phyloP scores from a whole-genome alignment of 805 yeast species.

The Soucietia sequanensis region DNA sequence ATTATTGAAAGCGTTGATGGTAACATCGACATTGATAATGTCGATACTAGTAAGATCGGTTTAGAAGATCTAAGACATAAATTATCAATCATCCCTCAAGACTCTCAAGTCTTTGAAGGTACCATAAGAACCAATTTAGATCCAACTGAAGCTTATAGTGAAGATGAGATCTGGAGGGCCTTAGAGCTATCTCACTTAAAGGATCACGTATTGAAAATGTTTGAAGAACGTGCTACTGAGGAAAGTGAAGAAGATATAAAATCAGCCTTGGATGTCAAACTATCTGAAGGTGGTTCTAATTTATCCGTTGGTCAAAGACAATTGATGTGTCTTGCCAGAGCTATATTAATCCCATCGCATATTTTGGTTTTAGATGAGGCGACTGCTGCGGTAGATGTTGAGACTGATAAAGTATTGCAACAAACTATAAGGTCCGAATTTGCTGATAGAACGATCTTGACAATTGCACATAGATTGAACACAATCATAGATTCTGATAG shows the following conservation, averaged over 20 bases:
- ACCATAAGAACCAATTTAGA: slow-evolving; percentile 40
- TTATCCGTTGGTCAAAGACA: slow-evolving; percentile 54
- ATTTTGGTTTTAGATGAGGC: slow-evolving; percentile 80
- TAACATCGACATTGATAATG: slow-evolving; percentile 32
- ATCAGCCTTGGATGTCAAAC: slow-evolving; percentile 31
- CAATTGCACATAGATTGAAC: slow-evolving; percentile 83
- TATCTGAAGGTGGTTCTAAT: slow-evolving; percentile 47
- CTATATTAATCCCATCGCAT: slow-evolving; percentile 57
- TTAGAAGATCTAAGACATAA: slow-evolving; percentile 43
- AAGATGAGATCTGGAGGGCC: slow-evolving; percentile 42
- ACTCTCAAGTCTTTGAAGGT: slow-evolving; percentile 46
- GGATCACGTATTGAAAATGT: slow-evolving; percentile 39
- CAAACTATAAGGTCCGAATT: slow-evolving; percentile 75
- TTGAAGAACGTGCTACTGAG: slow-evolving; percentile 25
- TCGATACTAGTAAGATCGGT: slow-evolving; percentile 36
- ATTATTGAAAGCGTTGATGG: slow-evolving; percentile 42
- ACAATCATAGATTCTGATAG: slow-evolving; percentile 81
- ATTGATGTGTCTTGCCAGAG: slow-evolving; percentile 77
- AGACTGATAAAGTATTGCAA: slow-evolving; percentile 75
- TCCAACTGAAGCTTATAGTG: slow-evolving; percentile 34
- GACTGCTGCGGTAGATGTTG: slow-evolving; percentile 86
- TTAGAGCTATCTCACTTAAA: slow-evolving; percentile 43
- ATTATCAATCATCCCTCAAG: slow-evolving; percentile 45
- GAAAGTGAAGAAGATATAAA: slow-evolving; percentile 13
- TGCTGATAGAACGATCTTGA: slow-evolving; percentile 72